Evolutionary conservation across 2,329 filamentous ascomycete genomes (phyloP).

Genomic region (Stylonectria norvegica): DNA sequence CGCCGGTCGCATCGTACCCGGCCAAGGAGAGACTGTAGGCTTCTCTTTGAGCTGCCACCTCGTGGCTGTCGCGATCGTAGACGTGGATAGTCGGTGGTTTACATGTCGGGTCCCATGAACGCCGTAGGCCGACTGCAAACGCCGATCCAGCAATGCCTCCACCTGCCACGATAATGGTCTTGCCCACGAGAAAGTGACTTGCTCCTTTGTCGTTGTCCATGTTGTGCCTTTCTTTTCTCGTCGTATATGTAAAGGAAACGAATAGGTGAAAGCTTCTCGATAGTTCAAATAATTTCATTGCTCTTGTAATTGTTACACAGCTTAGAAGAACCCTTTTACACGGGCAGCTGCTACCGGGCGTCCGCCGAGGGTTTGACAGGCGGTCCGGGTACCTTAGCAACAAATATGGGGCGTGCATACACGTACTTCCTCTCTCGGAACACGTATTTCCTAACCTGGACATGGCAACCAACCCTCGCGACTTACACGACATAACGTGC

Average conservation of each 20-base stretch:
- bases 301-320: no score
- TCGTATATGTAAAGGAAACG: no score
- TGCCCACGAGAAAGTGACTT: constrained; percentile 35
- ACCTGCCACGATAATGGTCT: constrained; percentile 42
- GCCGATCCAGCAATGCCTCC: constrained; percentile 42
- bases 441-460: constrained; percentile 22
- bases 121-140: constrained; percentile 39
- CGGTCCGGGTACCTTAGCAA: no score
- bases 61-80: constrained; percentile 40
- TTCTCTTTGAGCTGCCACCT: constrained; percentile 29
- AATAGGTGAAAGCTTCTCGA: no score
- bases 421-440: constrained; percentile 25
- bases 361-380: no score
- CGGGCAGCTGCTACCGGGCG: no score
- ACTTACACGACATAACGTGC: no score
- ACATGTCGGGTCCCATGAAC: constrained; percentile 33
- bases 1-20: constrained; percentile 33
- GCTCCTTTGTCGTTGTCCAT: constrained; percentile 12
- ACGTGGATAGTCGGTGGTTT: constrained; percentile 35
- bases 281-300: no score
- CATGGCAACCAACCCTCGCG: not conserved
- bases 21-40: constrained; percentile 40
- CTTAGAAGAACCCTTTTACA: no score
- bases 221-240: no score
- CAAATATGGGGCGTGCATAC: constrained; percentile 18